Evolutionary conservation across 2,329 filamentous ascomycete genomes (phyloP), one percentile per base, ranked within the genome.

Genomic region (Grosmannia huntii): DNA sequence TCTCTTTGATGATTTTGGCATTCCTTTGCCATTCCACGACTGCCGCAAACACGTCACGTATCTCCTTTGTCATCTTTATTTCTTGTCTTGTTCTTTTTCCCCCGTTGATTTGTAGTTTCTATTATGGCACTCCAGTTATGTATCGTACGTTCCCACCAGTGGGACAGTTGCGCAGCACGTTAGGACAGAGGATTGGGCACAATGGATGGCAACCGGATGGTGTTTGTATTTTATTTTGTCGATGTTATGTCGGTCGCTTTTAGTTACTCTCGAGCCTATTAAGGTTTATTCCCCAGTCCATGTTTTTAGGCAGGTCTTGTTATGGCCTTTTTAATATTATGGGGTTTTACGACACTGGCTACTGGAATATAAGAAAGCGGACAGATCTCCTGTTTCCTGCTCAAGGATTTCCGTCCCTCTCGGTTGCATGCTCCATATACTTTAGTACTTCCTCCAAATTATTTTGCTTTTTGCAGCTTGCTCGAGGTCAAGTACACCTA

Each of bases 1-100:
- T 66, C 66, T 4, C 68, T 73, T 48, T 63, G 46, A 61, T 44
- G 52, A 48, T 53, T 3, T 23, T 28, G 21, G 33, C 51, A 53
- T 11, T 23, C 1, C n/a, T 41, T 44, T n/a, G 41, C 19, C 4
- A 44, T 28, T 50, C 25, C 31, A 33, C n/a, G 41, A 21, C 28
- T 16, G 21, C 27, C 16, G 4, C 33, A 3, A 19, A 33, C 27
- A 2, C 16, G 52, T 38, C 21, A 12, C 23, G 27, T 41, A 33
- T 21, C 44, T 23, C 21, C 28, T 57, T 52, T n/a, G 14, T 28
- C 27, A 10, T 44, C 7, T 21, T 23, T 28, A 28, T 57, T 52
- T n/a, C 16, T 21, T 19, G 5, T 44, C 7, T 44, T 44, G 25
- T 10, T 31, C 16, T 31, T 41, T 19, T 50, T 51, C 14, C n/a